Conservation (phyloP, 2,329 filamentous ascomycete species). For the Ploettnerulaceae sp. region DNA sequence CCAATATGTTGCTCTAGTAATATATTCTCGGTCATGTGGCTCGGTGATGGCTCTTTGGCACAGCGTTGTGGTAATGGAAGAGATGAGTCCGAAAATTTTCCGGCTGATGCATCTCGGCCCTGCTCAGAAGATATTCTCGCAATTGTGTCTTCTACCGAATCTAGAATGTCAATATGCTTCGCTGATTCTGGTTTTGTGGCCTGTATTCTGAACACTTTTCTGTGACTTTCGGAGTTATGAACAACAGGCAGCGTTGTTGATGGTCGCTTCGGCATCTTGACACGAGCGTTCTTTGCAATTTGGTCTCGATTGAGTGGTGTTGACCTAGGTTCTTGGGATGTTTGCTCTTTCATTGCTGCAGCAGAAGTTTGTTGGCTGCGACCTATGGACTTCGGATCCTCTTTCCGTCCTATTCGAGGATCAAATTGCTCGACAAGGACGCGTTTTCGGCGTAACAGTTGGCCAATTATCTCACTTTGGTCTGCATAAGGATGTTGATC, state of each 20-base stretch:
- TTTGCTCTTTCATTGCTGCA: neutral
- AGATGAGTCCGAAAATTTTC: neutral
- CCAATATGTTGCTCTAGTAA: no score
- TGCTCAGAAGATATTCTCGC: neutral
- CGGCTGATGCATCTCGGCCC: neutral
- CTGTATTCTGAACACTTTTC: no score
- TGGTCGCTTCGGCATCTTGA: constrained; percentile 20
- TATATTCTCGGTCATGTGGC: no score
- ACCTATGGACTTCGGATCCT: neutral
- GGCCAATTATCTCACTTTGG: neutral
- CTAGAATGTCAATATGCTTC: neutral
- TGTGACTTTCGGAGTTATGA: neutral
- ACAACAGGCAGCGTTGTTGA: constrained; percentile 22
- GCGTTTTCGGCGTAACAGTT: neutral
- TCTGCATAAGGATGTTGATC: neutral
- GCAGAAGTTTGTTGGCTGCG: constrained; percentile 2
- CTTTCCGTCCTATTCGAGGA: constrained; percentile 16
- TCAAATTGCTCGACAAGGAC: constrained; percentile 19
- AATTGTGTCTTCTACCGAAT: neutral
- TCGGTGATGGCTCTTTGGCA: neutral
- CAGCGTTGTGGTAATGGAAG: neutral
- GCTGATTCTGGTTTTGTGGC: neutral
- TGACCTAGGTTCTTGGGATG: neutral
- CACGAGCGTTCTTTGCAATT: constrained; percentile 24
- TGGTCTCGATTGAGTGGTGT: constrained; percentile 20